Base-by-base conservation (phyloP, 1,139 yeast genomes). In the Chernovozyma aurita region DNA sequence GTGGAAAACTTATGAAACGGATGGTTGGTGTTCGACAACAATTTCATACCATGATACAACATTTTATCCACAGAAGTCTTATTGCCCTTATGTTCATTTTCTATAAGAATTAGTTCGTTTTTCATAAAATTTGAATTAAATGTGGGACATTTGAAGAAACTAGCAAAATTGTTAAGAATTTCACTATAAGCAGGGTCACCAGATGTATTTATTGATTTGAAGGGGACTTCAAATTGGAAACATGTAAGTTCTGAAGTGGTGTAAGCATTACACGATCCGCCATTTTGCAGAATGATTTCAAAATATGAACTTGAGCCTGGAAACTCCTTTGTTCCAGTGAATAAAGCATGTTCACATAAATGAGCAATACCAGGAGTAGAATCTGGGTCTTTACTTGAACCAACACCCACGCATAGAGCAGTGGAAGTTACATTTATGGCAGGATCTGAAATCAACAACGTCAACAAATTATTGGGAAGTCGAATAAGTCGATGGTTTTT, bases 331-430 rank as follows among this genome's bases (percentile, higher is more conserved):
- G 85, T 73, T 1, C 85, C 85, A 33, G 73, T 63, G 35, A 79
- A 69, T 1, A 83, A 45, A 71, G 78, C 66, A 53, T 84, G 92
- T 43, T 84, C 92, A 51, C 87, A 80, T 30, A 83, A 63, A 57
- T 84, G 94, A 0, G 92, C 90, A 27, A 83, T 46, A 0, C 92
- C 92, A 0, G 72, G 71, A 1, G 70, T 36, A 2, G 63, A 60
- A 3, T 57, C 61, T 1, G 85, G 82, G 46, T 84, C 90, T 35
- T 72, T 64, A 48, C 73, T 74, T 1, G 87, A 78, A 1, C 92
- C 92, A 0, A 80, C 51, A 1, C 76, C 75, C 0, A 82, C 77
- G 15, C 82, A 63, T 3, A 82, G 37, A 0, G 70, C 50, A 13
- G 56, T 45, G 2, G 81, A 63, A 1, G 75, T 73, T 0, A 60